phyloP scores from a whole-genome alignment of 179 eudicot species.

The Vitellaria paradoxa region DNA sequence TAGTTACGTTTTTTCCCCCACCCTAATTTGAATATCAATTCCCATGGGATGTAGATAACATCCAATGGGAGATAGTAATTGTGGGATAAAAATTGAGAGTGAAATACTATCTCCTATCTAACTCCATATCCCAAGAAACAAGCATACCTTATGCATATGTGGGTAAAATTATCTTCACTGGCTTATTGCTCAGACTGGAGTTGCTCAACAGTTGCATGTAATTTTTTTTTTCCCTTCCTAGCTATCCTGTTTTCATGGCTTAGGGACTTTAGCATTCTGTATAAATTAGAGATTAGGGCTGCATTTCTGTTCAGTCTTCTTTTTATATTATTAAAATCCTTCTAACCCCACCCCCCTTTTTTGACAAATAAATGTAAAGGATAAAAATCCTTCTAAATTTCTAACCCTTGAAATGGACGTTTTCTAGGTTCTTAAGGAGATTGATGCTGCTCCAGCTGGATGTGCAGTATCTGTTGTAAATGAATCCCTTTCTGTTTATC shows the following conservation, averaged over 20 bases:
- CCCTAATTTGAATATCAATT: too few species aligned
- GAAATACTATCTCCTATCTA: too few species aligned
- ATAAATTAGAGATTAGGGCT: background rate
- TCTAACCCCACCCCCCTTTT: background rate
- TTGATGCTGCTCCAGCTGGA: constrained; percentile 61
- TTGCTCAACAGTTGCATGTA: background rate
- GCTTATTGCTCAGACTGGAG: background rate
- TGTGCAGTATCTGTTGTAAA: constrained; percentile 64
- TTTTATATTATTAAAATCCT: background rate
- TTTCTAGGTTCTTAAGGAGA: constrained; percentile 49
- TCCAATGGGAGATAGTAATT: too few species aligned
- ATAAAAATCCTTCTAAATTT: background rate
- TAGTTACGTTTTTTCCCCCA: too few species aligned
- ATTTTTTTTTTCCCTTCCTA: background rate
- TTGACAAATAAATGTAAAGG: too few species aligned
- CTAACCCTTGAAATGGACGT: background rate
- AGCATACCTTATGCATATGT: too few species aligned
- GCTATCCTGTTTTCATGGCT: background rate
- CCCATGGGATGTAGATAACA: too few species aligned
- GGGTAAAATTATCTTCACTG: background rate
- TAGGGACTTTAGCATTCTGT: background rate
- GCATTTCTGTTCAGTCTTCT: background rate
- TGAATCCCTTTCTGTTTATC: constrained; percentile 60
- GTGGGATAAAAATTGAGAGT: too few species aligned
- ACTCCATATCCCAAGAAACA: too few species aligned